Evolutionary conservation across 306 rosid genomes (phyloP).

Genomic region (Lablab purpureus): DNA sequence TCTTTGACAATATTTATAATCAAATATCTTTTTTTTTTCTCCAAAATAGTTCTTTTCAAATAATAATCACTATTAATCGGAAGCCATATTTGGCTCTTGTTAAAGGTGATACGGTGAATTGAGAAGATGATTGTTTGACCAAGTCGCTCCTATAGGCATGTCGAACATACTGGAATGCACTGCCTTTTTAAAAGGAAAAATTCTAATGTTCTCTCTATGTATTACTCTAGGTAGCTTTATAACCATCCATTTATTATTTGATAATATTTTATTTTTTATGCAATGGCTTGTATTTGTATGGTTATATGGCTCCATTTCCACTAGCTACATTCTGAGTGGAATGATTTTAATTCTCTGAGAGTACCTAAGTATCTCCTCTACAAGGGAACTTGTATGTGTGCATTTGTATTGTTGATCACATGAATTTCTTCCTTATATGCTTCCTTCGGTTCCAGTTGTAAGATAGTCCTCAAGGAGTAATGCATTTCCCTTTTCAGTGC

Average conservation of each 20-base stretch:
- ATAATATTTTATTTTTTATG: not conserved
- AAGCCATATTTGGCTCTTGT: not conserved
- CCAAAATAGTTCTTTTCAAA: constrained; percentile 12
- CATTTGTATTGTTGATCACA: constrained; percentile 23
- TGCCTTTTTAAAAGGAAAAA: constrained; percentile 1
- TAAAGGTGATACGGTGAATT: constrained; percentile 12
- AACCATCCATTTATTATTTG: not conserved
- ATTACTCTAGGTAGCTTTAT: constrained; percentile 4
- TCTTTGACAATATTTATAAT: constrained; percentile 4
- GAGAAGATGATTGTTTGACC: constrained; percentile 21
- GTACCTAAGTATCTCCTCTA: not conserved
- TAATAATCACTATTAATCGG: not conserved
- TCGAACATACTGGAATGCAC: constrained; percentile 6
- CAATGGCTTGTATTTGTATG: not conserved
- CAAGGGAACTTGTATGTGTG: constrained; percentile 19
- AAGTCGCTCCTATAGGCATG: not conserved
- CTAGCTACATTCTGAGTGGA: constrained; percentile 8
- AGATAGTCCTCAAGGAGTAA: constrained; percentile 11
- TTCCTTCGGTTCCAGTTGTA: constrained; percentile 34
- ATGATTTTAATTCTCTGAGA: not conserved
- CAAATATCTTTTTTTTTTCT: constrained; percentile 8
- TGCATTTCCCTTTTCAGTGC: constrained; percentile 2
- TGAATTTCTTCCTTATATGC: constrained; percentile 6
- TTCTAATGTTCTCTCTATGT: not conserved
- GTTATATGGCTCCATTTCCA: not conserved